Percentiles rank a stretch among this genome's conserved stretches.
phyloP scores from a whole-genome alignment of 2,329 filamentous ascomycete species.

The Alternaria gaisen region DNA sequence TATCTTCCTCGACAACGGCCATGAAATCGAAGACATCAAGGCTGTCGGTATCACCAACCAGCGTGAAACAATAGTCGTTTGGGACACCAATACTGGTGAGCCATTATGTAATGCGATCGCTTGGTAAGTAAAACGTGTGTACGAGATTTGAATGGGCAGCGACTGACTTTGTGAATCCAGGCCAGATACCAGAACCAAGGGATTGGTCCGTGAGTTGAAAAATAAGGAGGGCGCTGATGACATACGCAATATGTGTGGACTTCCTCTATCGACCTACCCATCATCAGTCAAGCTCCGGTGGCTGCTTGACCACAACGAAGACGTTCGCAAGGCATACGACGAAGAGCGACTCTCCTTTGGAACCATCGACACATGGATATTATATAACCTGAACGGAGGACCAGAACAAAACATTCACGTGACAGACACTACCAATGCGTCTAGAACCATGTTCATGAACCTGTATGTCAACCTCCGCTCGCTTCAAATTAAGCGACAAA shows the following conservation, averaged over 20 bases:
- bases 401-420: conserved; percentile 74
- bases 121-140: conserved; percentile 60
- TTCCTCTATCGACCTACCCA: conserved; percentile 88
- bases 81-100: conserved; percentile 82
- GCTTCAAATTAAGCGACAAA: conserved; percentile 3
- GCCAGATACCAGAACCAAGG: conserved; percentile 81
- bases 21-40: conserved; percentile 73
- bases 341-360: conserved; percentile 81
- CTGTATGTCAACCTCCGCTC: conserved; percentile 52
- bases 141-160: neutral
- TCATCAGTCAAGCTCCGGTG: conserved; percentile 86
- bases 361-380: conserved; percentile 87
- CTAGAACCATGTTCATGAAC: conserved; percentile 95
- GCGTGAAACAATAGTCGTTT: conserved; percentile 85
- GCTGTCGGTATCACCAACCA: conserved; percentile 89
- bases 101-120: conserved; percentile 85
- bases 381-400: conserved; percentile 84
- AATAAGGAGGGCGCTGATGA: conserved; percentile 71
- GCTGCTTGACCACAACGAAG: conserved; percentile 76
- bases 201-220: conserved; percentile 80
- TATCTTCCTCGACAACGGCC: conserved; percentile 74
- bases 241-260: conserved; percentile 75
- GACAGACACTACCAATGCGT: conserved; percentile 88
- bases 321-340: conserved; percentile 78
- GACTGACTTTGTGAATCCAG: conserved; percentile 15